These are phyloP conservation scores for Pythium sukuiense DNA, from an alignment of 352 stramenopile species.

Conservation along the genomic window DNA sequence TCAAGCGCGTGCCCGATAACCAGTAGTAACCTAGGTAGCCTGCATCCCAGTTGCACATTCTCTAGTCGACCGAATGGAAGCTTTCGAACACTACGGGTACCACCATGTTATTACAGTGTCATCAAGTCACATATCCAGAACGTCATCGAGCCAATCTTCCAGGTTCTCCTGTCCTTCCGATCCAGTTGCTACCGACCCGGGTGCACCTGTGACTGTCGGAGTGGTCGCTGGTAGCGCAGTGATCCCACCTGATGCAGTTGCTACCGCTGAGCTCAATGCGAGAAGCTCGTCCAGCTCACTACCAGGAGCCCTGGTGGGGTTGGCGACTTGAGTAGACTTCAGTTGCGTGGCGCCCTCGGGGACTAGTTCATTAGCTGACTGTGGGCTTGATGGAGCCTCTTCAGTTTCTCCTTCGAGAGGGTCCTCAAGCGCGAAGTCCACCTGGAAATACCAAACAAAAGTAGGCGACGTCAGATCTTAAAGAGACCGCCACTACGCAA, in stretches of 20 bases:
- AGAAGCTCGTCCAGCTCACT: slow-evolving; percentile 24
- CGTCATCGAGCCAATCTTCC: slow-evolving; percentile 73
- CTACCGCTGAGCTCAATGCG: slow-evolving; percentile 12
- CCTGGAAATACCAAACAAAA: not conserved
- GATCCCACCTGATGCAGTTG: not conserved
- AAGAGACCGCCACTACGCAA: too few relatives aligned
- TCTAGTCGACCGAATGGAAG: not conserved
- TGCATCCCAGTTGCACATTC: too few relatives aligned
- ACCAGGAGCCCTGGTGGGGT: not conserved
- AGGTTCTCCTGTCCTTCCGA: slow-evolving; percentile 35
- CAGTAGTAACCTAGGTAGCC: not conserved
- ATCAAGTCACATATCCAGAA: slow-evolving; percentile 44
- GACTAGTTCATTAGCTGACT: not conserved
- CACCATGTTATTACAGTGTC: not conserved
- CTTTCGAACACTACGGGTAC: too few relatives aligned
- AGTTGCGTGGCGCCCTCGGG: not conserved
- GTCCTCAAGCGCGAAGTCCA: slow-evolving; percentile 3
- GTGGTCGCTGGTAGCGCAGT: not conserved
- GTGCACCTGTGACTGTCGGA: not conserved
- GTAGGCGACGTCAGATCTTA: too few relatives aligned
- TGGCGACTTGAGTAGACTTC: not conserved
- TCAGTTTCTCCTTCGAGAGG: not conserved
- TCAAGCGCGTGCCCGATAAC: slow-evolving; percentile 28
- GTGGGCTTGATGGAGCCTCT: not conserved
- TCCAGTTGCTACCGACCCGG: not conserved